Evolutionary conservation across 176 grass and related monocot genomes (phyloP), one percentile per base, ranked within the genome.

Genomic region (Bolboschoenus planiculmis): DNA sequence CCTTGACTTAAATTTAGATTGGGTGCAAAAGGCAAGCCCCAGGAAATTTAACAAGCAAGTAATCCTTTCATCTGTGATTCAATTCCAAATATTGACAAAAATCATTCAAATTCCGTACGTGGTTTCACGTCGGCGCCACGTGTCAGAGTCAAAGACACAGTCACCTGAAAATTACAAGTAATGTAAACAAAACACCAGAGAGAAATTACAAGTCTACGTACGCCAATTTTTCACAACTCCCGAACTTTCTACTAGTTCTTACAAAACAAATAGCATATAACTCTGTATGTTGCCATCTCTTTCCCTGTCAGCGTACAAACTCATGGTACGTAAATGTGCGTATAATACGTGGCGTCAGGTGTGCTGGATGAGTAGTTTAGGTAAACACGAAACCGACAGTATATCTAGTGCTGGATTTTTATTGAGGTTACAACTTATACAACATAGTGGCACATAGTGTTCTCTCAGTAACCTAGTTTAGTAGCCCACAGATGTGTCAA

Each of bases 111-210:
- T 1, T 40, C 10, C 13, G 8, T 81, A 81, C 55, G 35, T 81
- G 78, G 78, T 81, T 56, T 56, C 78, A 61, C 55, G 78, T 61
- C 31, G 54, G 21, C 33, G 55, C 78, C 78, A 81, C 55, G 55
- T 81, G 55, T 81, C 54, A 0, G 60, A 14, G 33, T 80, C 78
- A 80, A 68, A 50, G 43, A 76, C 51, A 31, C 4, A 20, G 31
- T 50, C 44, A 76, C 16, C 24, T 76, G 72, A 76, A 20, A 76
- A 76, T 31, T 76, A 76, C 68, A 73, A 15, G 21, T 47, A 39
- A 5, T 53, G 50, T 53, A 51, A 53, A 53, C 50, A 53, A 53
- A 10, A 53, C 14, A 53, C 14, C 50, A 53, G 18, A 53, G n/a
- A 4, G 37, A 18, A 53, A 53, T 53, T 18, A 53, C 50, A 10